Conservation (phyloP, 441 rosid species). For the Gossypium armourianum region DNA sequence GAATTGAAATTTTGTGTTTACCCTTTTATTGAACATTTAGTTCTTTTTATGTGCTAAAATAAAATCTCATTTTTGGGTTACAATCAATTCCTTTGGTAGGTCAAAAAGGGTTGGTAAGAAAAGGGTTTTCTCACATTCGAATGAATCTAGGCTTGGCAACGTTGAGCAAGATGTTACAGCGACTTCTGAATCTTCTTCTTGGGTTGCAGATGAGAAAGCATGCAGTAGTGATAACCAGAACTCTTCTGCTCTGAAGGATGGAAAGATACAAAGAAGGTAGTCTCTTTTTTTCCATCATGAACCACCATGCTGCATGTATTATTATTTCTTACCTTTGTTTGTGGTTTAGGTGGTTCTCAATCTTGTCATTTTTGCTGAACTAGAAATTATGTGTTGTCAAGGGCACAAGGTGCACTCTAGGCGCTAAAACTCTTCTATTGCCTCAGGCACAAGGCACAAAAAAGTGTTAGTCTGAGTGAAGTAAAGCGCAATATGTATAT, state of each 20-base stretch:
- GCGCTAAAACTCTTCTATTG: no score
- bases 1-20: neutral
- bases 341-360: neutral
- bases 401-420: no score
- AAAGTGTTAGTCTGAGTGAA: no score
- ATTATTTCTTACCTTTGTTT: conserved; percentile 4
- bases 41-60: neutral
- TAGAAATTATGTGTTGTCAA: neutral
- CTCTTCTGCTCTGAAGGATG: conserved; percentile 31
- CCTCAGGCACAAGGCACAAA: no score
- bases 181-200: conserved; percentile 69
- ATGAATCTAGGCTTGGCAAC: conserved; percentile 29
- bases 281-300: neutral
- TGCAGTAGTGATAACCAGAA: conserved; percentile 52
- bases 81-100: conserved; percentile 26
- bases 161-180: conserved; percentile 38
- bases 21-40: neutral
- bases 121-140: conserved; percentile 25
- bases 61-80: conserved; percentile 9
- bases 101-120: conserved; percentile 35
- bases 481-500: no score
- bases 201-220: conserved; percentile 57
- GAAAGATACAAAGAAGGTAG: conserved; percentile 45
- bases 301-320: neutral
- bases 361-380: conserved; percentile 6